Evolutionary conservation across 108 stramenopile species (phyloP).

Genomic region (Fistulifera pelliculosa): DNA sequence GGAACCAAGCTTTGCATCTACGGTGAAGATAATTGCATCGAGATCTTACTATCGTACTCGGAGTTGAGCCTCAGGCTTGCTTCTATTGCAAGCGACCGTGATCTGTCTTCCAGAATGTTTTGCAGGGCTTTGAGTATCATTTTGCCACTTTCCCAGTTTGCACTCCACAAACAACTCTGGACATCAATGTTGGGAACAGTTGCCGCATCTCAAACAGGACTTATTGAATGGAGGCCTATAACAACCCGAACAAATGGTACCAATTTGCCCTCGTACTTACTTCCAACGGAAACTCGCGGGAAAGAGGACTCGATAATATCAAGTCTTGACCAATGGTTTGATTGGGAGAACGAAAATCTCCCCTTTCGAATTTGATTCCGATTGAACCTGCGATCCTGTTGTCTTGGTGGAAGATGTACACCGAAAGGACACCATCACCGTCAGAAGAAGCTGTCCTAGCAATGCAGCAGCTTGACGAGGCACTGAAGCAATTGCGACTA

Average conservation of each 20-base stretch:
- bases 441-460: not conserved
- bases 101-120: not conserved
- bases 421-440: not conserved
- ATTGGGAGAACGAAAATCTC: slow-evolving; percentile 6
- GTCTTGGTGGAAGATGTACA: slow-evolving; percentile 20
- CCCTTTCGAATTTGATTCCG: slow-evolving; percentile 13
- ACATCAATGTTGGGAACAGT: slow-evolving; percentile 44
- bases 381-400: slow-evolving; percentile 23
- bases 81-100: not conserved
- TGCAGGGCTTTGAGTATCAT: slow-evolving; percentile 45
- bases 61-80: slow-evolving; percentile 37
- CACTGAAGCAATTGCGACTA: slow-evolving; percentile 36
- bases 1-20: slow-evolving; percentile 28
- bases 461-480: slow-evolving; percentile 44
- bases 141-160: slow-evolving; percentile 60
- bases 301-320: not conserved
- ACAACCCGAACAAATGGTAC: not conserved
- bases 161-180: slow-evolving; percentile 55
- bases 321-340: slow-evolving; percentile 1
- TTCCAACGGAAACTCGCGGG: not conserved
- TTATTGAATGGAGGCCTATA: slow-evolving; percentile 7
- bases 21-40: slow-evolving; percentile 52
- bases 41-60: slow-evolving; percentile 48
- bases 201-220: slow-evolving; percentile 2
- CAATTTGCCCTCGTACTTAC: slow-evolving; percentile 1